Base-by-base conservation (phyloP, 2,329 filamentous ascomycete species). In the Cladorrhinum sp. region DNA sequence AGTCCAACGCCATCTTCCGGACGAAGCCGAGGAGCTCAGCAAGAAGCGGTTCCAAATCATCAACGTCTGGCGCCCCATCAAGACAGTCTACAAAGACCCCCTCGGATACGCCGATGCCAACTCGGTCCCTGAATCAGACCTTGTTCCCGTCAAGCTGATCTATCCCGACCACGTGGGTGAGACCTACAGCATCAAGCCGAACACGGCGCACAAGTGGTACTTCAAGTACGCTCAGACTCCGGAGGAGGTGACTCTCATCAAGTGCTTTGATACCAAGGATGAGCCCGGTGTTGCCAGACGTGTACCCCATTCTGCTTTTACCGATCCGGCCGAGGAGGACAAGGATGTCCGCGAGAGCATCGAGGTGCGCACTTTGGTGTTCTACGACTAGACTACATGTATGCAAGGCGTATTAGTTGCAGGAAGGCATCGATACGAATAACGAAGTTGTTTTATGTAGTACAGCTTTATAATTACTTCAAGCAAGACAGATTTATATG, bases 241-340 rank as follows among this genome's bases (percentile, higher is more conserved):
- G 0, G 75, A 80, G 2, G 78, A 87, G 72, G 79, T 83, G 2
- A 75, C 83, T 2, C 66, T 87, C 49, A 84, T 87, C 71, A 87
- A 87, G 70, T 85, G 82, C 66, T 87, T 81, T 67, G 85, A 87
- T 70, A 82, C 63, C 13, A 22, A 77, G 80, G 62, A 87, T 0
- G 51, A 32, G 5, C 55, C 56, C 83, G 2, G 82, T 81, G 0
- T 78, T 75, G 65, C 69, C 1, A 56, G 68, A 1, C 65, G 69
- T 1, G 61, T 64, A 18, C 69, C 69, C 12, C 69, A 71, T 52
- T 66, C 67, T 1, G 64, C 69, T 0, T 70, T 71, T 25, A 41
- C 38, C 1, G 62, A 69, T 29, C 54, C 62, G 1, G 62, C 50
- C 9, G 58, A 69, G 45, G 65, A 65, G 52, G 83, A 81, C 12